Conservation (phyloP, 2,329 filamentous ascomycete genomes). For the Sporothrix globosa region DNA sequence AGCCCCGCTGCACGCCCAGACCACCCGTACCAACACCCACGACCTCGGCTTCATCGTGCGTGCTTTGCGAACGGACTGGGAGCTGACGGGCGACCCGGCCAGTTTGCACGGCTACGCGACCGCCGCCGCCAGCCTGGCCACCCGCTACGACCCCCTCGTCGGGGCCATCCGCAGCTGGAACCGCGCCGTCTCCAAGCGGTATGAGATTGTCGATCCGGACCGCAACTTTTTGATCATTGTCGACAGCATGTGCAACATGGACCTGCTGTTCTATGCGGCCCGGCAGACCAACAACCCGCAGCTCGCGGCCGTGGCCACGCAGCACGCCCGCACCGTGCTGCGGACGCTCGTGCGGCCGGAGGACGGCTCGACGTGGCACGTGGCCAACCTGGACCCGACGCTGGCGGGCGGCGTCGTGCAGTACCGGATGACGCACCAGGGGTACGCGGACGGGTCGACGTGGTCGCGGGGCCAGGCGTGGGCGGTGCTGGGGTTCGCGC, state of each 20-base stretch:
- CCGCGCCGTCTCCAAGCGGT: slow-evolving; percentile 41
- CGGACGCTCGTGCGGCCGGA: slow-evolving; percentile 46
- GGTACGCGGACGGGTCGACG: slow-evolving; percentile 51
- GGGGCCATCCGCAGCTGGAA: slow-evolving; percentile 57
- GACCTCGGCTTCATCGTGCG: slow-evolving; percentile 56
- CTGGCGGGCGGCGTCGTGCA: slow-evolving; percentile 48
- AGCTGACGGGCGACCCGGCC: slow-evolving; percentile 13
- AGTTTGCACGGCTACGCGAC: slow-evolving; percentile 10
- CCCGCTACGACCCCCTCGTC: slow-evolving; percentile 48
- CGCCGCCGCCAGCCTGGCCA: slow-evolving; percentile 50
- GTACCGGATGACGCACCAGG: slow-evolving; percentile 53
- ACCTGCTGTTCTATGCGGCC: slow-evolving; percentile 46
- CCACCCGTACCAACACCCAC: slow-evolving; percentile 54
- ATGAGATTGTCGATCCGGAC: slow-evolving; percentile 41
- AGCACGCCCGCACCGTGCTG: slow-evolving; percentile 49
- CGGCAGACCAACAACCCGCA: slow-evolving; percentile 40
- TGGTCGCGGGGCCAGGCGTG: slow-evolving; percentile 59
- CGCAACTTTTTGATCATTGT: slow-evolving; percentile 49
- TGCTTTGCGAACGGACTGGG: slow-evolving; percentile 31
- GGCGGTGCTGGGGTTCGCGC: slow-evolving; percentile 56
- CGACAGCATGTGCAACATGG: slow-evolving; percentile 49
- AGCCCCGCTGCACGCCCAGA: slow-evolving; percentile 45
- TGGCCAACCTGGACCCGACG: slow-evolving; percentile 53
- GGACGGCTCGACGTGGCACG: slow-evolving; percentile 50
- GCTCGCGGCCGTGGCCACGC: slow-evolving; percentile 41